A percentile compares a stretch with the other conserved stretches of the same genome.
phyloP scores from a whole-genome alignment of 2,329 filamentous ascomycete genomes.

The Sporothrix brunneoviolacea region DNA sequence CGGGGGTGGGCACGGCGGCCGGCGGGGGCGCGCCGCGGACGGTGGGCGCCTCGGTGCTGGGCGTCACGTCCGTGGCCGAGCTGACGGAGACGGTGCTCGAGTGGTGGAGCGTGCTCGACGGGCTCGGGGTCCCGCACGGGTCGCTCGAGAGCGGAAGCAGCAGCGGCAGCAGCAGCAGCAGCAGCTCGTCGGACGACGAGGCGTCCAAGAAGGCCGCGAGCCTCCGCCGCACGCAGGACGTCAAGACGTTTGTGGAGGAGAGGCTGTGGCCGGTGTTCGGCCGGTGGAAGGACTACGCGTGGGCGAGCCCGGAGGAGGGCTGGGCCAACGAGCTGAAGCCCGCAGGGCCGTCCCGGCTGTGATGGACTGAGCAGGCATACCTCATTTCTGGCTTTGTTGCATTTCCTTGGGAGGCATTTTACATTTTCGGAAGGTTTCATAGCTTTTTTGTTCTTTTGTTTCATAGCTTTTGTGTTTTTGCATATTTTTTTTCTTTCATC shows the following conservation, averaged over 20 bases:
- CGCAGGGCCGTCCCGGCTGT: too few species aligned
- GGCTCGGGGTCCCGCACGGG: conserved; percentile 25
- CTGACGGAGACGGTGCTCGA: conserved; percentile 55
- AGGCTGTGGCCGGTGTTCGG: conserved; percentile 52
- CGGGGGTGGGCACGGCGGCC: conserved; percentile 53
- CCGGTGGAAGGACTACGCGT: conserved; percentile 57
- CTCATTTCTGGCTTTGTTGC: not conserved
- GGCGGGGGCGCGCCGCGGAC: conserved; percentile 45
- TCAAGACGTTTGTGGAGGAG: conserved; percentile 29
- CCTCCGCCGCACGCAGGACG: conserved; percentile 24
- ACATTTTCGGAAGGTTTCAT: not conserved
- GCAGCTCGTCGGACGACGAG: conserved; percentile 15
- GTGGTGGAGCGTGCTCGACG: conserved; percentile 48
- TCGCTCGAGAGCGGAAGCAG: conserved; percentile 1
- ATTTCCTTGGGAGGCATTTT: not conserved
- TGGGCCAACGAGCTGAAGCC: conserved; percentile 18
- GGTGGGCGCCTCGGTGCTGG: conserved; percentile 59
- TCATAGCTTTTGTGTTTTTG: not conserved
- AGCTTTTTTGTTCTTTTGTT: not conserved
- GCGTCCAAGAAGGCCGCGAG: conserved; percentile 20
- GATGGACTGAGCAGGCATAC: not conserved
- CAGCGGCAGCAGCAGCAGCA: not conserved
- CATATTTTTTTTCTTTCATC: not conserved
- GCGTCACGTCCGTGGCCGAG: conserved; percentile 56
- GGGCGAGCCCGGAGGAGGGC: conserved; percentile 19